These are phyloP conservation scores for Chalciporus piperatus DNA, from an alignment of 768 basidiomycete genomes.

Conservation along the genomic window DNA sequence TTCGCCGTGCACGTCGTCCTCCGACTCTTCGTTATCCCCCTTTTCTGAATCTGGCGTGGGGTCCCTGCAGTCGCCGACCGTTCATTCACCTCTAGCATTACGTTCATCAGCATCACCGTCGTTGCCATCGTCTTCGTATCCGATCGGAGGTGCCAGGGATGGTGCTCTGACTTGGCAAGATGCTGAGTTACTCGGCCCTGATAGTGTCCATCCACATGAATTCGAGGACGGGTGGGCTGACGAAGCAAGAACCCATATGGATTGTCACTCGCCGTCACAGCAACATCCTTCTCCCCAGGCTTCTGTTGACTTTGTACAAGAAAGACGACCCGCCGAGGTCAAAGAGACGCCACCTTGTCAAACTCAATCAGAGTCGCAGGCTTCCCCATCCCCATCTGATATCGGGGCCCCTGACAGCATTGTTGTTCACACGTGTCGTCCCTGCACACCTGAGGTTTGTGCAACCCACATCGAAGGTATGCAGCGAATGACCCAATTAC, in stretches of 20 bases:
- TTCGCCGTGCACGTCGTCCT: slow-evolving; percentile 18
- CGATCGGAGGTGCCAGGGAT: slow-evolving; percentile 6
- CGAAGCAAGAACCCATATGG: slow-evolving; percentile 11
- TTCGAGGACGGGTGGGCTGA: slow-evolving; percentile 38
- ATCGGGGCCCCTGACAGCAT: slow-evolving; percentile 32
- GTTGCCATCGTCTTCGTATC: not conserved
- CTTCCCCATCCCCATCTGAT: slow-evolving; percentile 2
- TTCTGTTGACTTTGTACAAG: slow-evolving; percentile 3
- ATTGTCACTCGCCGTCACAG: slow-evolving; percentile 8
- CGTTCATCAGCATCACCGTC: slow-evolving; percentile 11
- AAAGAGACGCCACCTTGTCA: slow-evolving; percentile 6
- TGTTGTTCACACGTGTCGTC: slow-evolving; percentile 63
- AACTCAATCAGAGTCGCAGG: not conserved
- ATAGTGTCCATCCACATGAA: slow-evolving; percentile 41
- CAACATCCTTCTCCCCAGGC: not conserved
- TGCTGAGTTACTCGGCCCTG: slow-evolving; percentile 44
- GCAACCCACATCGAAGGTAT: slow-evolving; percentile 71
- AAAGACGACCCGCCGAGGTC: not conserved
- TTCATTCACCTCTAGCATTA: slow-evolving; percentile 13
- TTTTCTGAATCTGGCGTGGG: slow-evolving; percentile 15
- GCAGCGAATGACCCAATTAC: slow-evolving; percentile 14
- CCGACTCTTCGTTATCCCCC: slow-evolving; percentile 18
- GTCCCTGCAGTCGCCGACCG: slow-evolving; percentile 13
- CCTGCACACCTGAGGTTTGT: slow-evolving; percentile 58
- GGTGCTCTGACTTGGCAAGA: slow-evolving; percentile 40